These are phyloP conservation scores for Termitomyces sp. DNA, from an alignment of 768 basidiomycete species.

Conservation along the genomic window DNA sequence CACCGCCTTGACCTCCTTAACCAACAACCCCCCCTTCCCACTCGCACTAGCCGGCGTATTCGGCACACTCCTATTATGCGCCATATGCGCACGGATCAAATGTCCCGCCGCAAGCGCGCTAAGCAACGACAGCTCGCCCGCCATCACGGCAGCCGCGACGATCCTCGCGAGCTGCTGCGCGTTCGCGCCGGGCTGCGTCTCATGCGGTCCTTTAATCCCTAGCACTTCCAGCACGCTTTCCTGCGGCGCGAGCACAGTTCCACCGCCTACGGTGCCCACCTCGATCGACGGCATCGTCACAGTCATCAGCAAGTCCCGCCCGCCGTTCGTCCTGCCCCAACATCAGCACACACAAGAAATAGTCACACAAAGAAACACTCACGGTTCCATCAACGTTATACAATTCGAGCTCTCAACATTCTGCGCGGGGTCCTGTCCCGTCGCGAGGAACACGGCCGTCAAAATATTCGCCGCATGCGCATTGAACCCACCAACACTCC, in stretches of 20 bases:
- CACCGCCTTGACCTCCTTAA: background rate
- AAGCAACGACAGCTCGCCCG: constrained; percentile 90
- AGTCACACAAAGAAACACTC: constrained; percentile 34
- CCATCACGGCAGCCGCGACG: constrained; percentile 93
- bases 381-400: constrained; percentile 99
- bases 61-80: constrained; percentile 82
- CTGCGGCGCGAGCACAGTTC: constrained; percentile 89
- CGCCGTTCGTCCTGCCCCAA: constrained; percentile 74
- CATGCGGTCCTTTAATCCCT: constrained; percentile 86
- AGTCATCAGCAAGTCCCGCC: constrained; percentile 87
- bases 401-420: constrained; percentile 98
- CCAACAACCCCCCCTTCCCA: constrained; percentile 4
- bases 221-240: constrained; percentile 90
- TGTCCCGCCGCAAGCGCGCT: constrained; percentile 93
- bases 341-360: background rate
- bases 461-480: constrained; percentile 98
- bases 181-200: constrained; percentile 81
- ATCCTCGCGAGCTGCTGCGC: constrained; percentile 86
- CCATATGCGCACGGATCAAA: constrained; percentile 88
- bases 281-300: constrained; percentile 99
- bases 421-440: constrained; percentile 98
- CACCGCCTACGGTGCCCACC: constrained; percentile 96
- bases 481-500: constrained; percentile 96
- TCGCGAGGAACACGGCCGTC: constrained; percentile 92
- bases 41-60: constrained; percentile 56